These are phyloP conservation scores for Aspergillus carlsbadensis DNA, from an alignment of 495 filamentous ascomycete genomes.

Conservation along the genomic window DNA sequence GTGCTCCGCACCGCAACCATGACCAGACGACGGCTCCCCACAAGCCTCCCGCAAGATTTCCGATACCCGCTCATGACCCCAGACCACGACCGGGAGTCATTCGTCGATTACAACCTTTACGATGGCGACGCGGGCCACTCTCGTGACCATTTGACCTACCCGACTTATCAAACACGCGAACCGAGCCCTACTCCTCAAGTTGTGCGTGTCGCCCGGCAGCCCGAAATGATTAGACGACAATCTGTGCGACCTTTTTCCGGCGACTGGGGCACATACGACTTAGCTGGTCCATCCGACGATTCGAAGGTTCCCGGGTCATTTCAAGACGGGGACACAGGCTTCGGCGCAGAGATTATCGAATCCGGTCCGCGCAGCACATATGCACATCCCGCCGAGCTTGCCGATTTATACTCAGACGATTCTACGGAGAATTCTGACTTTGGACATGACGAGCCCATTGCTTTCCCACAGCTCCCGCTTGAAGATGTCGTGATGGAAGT, in stretches of 20 bases:
- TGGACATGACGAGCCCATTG: background rate
- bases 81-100: constrained; percentile 4
- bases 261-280: constrained; percentile 5
- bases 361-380: background rate
- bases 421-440: constrained; percentile 8
- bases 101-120: constrained; percentile 5
- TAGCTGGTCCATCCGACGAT: background rate
- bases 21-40: constrained; percentile 7
- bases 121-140: constrained; percentile 11
- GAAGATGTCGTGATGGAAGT: constrained; percentile 11
- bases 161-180: constrained; percentile 13
- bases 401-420: constrained; percentile 11
- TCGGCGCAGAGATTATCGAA: background rate
- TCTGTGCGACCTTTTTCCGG: constrained; percentile 7
- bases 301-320: constrained; percentile 10
- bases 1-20: constrained; percentile 1
- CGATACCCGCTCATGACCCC: constrained; percentile 12
- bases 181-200: constrained; percentile 11
- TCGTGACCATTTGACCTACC: constrained; percentile 3
- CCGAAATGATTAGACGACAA: constrained; percentile 14
- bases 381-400: constrained; percentile 1
- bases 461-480: constrained; percentile 10
- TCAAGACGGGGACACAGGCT: constrained; percentile 4
- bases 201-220: constrained; percentile 11
- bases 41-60: background rate